Base-by-base conservation (phyloP, 352 stramenopile genomes). In the Globisporangium acanthophoron region DNA sequence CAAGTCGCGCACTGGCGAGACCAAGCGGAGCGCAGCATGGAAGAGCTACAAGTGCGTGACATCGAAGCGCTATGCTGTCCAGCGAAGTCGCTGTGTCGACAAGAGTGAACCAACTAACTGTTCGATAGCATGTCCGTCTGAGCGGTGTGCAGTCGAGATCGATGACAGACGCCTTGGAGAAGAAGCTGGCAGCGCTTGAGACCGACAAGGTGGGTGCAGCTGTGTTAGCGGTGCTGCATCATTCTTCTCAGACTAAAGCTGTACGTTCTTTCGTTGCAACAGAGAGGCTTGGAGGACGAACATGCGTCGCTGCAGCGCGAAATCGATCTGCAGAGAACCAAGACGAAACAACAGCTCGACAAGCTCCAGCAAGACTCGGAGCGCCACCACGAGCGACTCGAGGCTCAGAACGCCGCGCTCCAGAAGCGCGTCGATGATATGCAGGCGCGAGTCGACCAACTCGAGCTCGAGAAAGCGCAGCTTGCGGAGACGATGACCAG, bases 21-120 rank as follows among this genome's bases (percentile, higher is more conserved):
- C 31, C 66, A 75, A 45, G 65, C 66, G 20, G 48, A 71, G n/a
- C 63, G 70, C 43, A 70, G 61, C 21, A 57, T 58, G 11, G 77
- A 64, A 3, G 67, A 86, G 53, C 61, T 73, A 5, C 69, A 88
- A 69, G 73, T 84, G 59, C 31, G 53, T 37, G 29, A 24, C 8
- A 20, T 15, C 40, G 40, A 27, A 21, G 24, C 12, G 18, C 9
- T 37, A 11, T 37, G 33, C 9, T 11, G 5, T 37, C 33, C 33
- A 37, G 33, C 9, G 33, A 11, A 37, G 33, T 1, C 18, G 40
- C 40, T 13, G 44, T 63, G 62, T 59, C 65, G 18, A 15, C 33
- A 4, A 9, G 12, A 18, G 3, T 15, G 12, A 52, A 52, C 58
- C 3, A 45, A 45, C 18, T 3, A 21, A 21, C 18, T 45, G 4